Percentiles rank a stretch among this genome's conserved stretches.
These are phyloP conservation scores for Helianthus annuus DNA, from an alignment of 129 eudicot genomes.

Conservation along the genomic window HanXRQr2.0-SUNRISE NC_035436.2:23748099-23748598, in stretches of 20 bases:
- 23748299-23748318: no score
- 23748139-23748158: no score
- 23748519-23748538: not conserved
- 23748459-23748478: not conserved
- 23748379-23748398: not conserved
- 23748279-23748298: no score
- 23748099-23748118: no score
- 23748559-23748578: not conserved
- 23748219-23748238: not conserved
- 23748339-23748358: not conserved
- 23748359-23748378: not conserved
- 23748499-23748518: not conserved
- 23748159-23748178: no score
- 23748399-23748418: not conserved
- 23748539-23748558: not conserved
- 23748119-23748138: no score
- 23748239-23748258: no score
- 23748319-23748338: not conserved
- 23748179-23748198: no score
- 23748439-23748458: not conserved
- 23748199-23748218: no score
- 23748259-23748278: no score
- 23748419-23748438: not conserved
- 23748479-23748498: not conserved
- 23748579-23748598: slow-evolving; percentile 3